phyloP scores from a whole-genome alignment of 1,284 basidiomycete genomes.

The Ustilago trichophora region DNA sequence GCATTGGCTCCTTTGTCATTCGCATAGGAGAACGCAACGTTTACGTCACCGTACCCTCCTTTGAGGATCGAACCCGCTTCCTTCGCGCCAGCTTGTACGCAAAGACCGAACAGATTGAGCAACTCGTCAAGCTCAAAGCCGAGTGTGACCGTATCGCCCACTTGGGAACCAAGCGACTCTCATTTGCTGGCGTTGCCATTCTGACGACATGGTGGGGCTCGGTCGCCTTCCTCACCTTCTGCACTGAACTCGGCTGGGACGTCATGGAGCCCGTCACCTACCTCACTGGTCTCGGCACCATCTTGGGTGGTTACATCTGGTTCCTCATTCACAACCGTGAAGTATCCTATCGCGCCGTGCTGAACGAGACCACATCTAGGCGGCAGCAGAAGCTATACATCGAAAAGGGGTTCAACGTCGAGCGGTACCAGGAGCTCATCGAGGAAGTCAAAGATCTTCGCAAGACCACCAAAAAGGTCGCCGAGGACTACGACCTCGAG shows the following conservation, averaged over 20 bases:
- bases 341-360: constrained; percentile 56
- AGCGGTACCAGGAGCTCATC: constrained; percentile 55
- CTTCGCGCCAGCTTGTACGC: constrained; percentile 45
- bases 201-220: constrained; percentile 54
- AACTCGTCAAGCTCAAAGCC: constrained; percentile 49
- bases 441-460: constrained; percentile 57
- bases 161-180: constrained; percentile 47
- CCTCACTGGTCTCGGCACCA: constrained; percentile 54
- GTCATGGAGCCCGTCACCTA: constrained; percentile 56
- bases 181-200: constrained; percentile 50
- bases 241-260: constrained; percentile 54
- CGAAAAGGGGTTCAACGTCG: constrained; percentile 55
- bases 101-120: constrained; percentile 55
- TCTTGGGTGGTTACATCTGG: constrained; percentile 58
- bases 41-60: constrained; percentile 53
- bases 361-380: constrained; percentile 57
- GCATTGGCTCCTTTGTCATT: constrained; percentile 55
- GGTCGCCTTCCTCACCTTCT: constrained; percentile 55
- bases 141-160: constrained; percentile 58
- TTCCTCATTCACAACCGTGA: constrained; percentile 60
- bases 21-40: constrained; percentile 51
- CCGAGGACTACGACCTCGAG: constrained; percentile 58
- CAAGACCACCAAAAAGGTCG: constrained; percentile 53
- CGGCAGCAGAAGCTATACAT: constrained; percentile 57
- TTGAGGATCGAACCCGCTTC: constrained; percentile 57